Evolutionary conservation across 228 moss, liverwort and hornwort species (phyloP), one percentile per base, ranked within the genome.

Genomic region (Sphagnum fallax): DNA sequence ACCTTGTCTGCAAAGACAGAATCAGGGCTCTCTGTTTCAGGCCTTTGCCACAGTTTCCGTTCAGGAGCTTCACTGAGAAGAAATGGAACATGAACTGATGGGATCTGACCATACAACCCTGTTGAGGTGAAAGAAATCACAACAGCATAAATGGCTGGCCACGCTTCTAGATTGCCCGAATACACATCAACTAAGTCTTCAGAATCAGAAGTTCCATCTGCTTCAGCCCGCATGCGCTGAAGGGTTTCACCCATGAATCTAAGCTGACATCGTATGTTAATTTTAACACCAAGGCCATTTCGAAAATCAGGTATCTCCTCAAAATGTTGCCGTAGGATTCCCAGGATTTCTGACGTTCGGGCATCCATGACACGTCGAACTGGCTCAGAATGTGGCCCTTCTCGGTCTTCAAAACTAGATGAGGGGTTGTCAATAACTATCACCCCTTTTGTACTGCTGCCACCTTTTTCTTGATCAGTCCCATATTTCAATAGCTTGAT

Each of bases 131-230:
- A 92, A 9, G 90, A 88, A 53, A 98, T 75, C 10, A 98, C 90
- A 16, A 87, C 87, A 47, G 92, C 94, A 70, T 98, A 98, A 63
- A 98, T 78, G 62, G 98, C 94, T 79, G 98, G 98, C 98, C 93
- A 98, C 52, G 88, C 86, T 71, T 84, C 80, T 60, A 82, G 53
- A 47, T 76, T 10, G 14, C 47, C 64, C 11, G 75, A 70, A 48
- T 77, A 67, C n/a, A 75, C 51, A 16, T 16, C 50, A 10, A 55
- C 32, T 72, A 76, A 59, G 60, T 52, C 16, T 63, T 67, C 50
- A 69, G 66, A 71, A 59, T 72, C 70, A 3, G 71, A 15, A 66
- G 60, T 53, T 48, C 72, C 75, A 60, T 79, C 89, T 61, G 78
- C 69, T 71, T 83, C 91, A 32, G 73, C 77, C 62, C 65, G 68